A percentile compares a stretch with the other conserved stretches of the same genome.
Evolutionary conservation across 1,284 basidiomycete genomes (phyloP).

Genomic region (Anthracocystis setariae): DNA sequence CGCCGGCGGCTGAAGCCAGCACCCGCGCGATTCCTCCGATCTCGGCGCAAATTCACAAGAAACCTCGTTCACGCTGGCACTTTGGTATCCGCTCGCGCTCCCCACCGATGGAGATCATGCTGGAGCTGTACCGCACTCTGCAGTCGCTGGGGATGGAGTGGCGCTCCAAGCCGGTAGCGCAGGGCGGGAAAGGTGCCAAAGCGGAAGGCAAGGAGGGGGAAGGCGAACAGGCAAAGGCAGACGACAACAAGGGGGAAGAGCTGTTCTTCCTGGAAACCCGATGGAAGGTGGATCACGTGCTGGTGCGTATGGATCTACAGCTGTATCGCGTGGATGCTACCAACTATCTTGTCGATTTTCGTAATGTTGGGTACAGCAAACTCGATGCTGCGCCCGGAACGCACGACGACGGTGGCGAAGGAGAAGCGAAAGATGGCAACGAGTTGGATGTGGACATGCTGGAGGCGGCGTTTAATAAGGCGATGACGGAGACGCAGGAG

Average conservation of each 20-base stretch:
- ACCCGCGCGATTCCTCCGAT: conserved; percentile 20
- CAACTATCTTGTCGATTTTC: conserved; percentile 98
- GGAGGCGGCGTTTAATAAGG: conserved; percentile 41
- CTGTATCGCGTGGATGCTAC: conserved; percentile 93
- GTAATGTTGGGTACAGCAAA: conserved; percentile 91
- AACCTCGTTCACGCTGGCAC: conserved; percentile 79
- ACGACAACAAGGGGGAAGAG: conserved; percentile 69
- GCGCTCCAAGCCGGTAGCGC: conserved; percentile 69
- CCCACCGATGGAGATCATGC: conserved; percentile 98
- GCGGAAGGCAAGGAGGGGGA: conserved; percentile 26
- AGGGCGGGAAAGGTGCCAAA: conserved; percentile 19
- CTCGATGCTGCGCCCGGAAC: conserved; percentile 21
- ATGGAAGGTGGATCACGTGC: conserved; percentile 76
- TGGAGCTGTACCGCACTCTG: conserved; percentile 95
- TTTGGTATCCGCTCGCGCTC: conserved; percentile 95
- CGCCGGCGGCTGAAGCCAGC: conserved; percentile 9
- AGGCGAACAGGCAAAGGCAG: conserved; percentile 60
- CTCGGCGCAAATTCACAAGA: conserved; percentile 41
- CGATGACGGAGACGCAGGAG: conserved; percentile 30
- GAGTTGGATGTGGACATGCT: conserved; percentile 18
- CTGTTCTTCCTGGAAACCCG: conserved; percentile 96
- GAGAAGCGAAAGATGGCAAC: not conserved
- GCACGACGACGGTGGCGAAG: not conserved
- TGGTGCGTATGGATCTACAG: conserved; percentile 88
- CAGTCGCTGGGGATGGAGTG: conserved; percentile 96